Evolutionary conservation across 2,329 filamentous ascomycete genomes (phyloP).

Genomic region (Ophiostoma quercus): DNA sequence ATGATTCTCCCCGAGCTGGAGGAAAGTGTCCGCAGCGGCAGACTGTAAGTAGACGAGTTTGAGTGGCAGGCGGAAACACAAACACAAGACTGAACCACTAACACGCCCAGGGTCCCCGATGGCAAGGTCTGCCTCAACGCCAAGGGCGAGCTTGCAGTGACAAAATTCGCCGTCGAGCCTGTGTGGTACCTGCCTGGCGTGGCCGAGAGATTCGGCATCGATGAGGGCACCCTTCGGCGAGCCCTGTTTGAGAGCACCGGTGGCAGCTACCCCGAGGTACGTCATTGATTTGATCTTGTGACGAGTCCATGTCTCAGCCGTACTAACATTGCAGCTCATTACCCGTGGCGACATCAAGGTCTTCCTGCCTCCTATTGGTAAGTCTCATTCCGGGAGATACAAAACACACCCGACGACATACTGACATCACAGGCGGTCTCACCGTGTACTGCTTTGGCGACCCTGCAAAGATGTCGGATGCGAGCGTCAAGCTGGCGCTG

Average conservation of each 20-base stretch:
- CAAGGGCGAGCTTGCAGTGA: slow-evolving; percentile 83
- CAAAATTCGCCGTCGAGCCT: slow-evolving; percentile 94
- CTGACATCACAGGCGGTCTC: slow-evolving; percentile 56
- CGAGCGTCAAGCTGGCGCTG: slow-evolving; percentile 71
- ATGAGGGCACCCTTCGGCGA: slow-evolving; percentile 79
- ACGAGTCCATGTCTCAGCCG: neutral
- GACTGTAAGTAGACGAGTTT: slow-evolving; percentile 48
- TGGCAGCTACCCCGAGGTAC: slow-evolving; percentile 82
- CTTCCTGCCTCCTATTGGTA: slow-evolving; percentile 88
- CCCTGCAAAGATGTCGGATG: slow-evolving; percentile 86
- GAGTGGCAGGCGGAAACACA: neutral
- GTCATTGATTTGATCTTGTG: neutral
- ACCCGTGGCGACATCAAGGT: slow-evolving; percentile 91
- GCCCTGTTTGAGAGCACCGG: slow-evolving; percentile 93
- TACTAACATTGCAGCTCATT: slow-evolving; percentile 55
- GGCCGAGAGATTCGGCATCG: slow-evolving; percentile 87
- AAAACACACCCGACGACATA: neutral
- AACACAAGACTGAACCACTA: neutral
- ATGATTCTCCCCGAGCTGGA: slow-evolving; percentile 94
- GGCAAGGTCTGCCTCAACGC: slow-evolving; percentile 86
- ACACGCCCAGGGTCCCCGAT: slow-evolving; percentile 52
- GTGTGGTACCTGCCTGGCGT: slow-evolving; percentile 85
- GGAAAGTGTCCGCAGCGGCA: slow-evolving; percentile 74
- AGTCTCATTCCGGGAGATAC: neutral
- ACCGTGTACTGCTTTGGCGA: slow-evolving; percentile 98